phyloP scores from a whole-genome alignment of 2,329 filamentous ascomycete species.

The Claviceps sp. region DNA sequence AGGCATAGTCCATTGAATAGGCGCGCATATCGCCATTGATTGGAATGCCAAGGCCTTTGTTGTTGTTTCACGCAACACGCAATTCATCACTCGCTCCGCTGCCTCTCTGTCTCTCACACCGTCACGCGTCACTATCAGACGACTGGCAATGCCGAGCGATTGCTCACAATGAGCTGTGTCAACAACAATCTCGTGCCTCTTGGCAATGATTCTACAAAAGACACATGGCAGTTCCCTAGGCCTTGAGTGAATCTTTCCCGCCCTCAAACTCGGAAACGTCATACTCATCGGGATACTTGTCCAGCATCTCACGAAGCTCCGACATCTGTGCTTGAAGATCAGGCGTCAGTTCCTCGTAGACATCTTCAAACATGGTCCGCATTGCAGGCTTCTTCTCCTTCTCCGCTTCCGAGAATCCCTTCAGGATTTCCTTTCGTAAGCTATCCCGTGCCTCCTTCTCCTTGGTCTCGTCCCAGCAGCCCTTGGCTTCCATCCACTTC shows the following conservation, averaged over 20 bases:
- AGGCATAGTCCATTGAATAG: no score
- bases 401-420: slow-evolving; percentile 74
- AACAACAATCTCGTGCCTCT: no score
- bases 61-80: no score
- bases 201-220: not conserved
- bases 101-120: no score
- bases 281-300: slow-evolving; percentile 86
- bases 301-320: slow-evolving; percentile 62
- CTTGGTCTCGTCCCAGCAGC: slow-evolving; percentile 71
- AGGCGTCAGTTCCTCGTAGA: slow-evolving; percentile 78
- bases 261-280: slow-evolving; percentile 66
- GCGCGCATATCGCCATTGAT: no score
- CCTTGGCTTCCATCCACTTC: slow-evolving; percentile 79
- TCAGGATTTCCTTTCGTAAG: slow-evolving; percentile 62
- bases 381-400: slow-evolving; percentile 67
- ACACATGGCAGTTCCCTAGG: slow-evolving; percentile 4
- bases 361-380: slow-evolving; percentile 64
- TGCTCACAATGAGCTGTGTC: no score
- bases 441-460: slow-evolving; percentile 59
- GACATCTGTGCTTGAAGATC: slow-evolving; percentile 59
- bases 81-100: no score
- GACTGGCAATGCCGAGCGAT: no score
- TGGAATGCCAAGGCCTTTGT: no score
- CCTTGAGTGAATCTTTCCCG: slow-evolving; percentile 50
- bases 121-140: no score